phyloP scores from a whole-genome alignment of 164 flowering plant genomes.

The Euptelea pleiosperma region DNA sequence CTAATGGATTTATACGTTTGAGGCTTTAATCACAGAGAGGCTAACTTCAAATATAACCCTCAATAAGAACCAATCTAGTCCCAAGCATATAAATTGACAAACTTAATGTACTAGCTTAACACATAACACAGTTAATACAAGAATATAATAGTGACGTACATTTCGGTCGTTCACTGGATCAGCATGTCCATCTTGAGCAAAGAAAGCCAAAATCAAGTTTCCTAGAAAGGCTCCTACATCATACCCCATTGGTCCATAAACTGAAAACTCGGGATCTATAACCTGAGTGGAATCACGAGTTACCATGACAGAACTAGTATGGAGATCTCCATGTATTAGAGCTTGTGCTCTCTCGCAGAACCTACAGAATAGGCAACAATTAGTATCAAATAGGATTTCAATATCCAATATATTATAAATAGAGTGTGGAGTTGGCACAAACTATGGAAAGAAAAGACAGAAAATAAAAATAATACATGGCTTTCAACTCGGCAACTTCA shows the following conservation, averaged over 20 bases:
- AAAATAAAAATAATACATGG: conserved; percentile 45
- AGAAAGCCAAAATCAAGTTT: conserved; percentile 73
- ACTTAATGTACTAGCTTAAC: not conserved
- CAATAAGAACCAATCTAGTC: not conserved
- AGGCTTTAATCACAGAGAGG: too few species aligned
- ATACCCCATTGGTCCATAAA: conserved; percentile 96
- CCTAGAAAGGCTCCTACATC: conserved; percentile 96
- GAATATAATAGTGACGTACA: conserved; percentile 35
- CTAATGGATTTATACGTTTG: too few species aligned
- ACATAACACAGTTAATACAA: not conserved
- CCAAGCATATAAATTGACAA: not conserved
- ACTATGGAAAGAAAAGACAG: not conserved
- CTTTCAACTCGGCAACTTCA: conserved; percentile 87
- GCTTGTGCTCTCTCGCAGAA: conserved; percentile 96
- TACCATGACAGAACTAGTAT: conserved; percentile 95
- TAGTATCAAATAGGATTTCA: not conserved
- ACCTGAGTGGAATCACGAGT: conserved; percentile 85
- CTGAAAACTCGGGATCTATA: conserved; percentile 92
- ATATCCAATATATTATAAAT: not conserved
- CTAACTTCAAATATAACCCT: too few species aligned
- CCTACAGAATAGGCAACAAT: conserved; percentile 33
- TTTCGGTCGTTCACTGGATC: conserved; percentile 51
- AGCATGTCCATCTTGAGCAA: conserved; percentile 91
- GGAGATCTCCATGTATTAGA: conserved; percentile 92
- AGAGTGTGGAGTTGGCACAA: not conserved